Percentiles rank a stretch among this genome's conserved stretches.
Conservation (phyloP, 2,329 filamentous ascomycete genomes). For the Neonectria sp. region DNA sequence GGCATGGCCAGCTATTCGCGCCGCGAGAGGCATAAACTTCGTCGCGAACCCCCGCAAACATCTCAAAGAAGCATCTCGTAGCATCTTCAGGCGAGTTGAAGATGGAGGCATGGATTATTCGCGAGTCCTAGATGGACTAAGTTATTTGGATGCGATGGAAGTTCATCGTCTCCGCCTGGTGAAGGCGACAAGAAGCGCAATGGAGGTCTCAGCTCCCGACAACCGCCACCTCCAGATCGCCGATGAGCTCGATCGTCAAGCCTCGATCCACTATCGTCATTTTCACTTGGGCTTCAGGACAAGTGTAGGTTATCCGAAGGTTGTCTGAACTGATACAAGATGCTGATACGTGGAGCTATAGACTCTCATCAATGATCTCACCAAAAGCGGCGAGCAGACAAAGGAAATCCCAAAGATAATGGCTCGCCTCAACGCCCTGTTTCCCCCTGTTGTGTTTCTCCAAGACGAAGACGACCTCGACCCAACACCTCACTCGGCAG, state of each 20-base stretch:
- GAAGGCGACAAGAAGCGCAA: slow-evolving; percentile 37
- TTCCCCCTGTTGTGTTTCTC: slow-evolving; percentile 48
- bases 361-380: slow-evolving; percentile 48
- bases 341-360: slow-evolving; percentile 30
- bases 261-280: slow-evolving; percentile 47
- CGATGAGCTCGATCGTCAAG: slow-evolving; percentile 50
- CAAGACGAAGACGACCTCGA: slow-evolving; percentile 43
- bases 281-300: slow-evolving; percentile 53
- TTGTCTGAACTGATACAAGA: background rate
- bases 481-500: slow-evolving; percentile 48
- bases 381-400: slow-evolving; percentile 17
- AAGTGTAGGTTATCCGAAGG: slow-evolving; percentile 45
- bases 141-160: slow-evolving; percentile 52
- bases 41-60: slow-evolving; percentile 48
- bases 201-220: slow-evolving; percentile 27
- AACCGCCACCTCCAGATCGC: slow-evolving; percentile 41
- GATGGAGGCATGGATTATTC: slow-evolving; percentile 48
- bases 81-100: slow-evolving; percentile 48
- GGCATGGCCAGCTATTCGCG: slow-evolving; percentile 39
- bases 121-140: slow-evolving; percentile 50
- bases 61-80: slow-evolving; percentile 41
- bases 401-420: slow-evolving; percentile 46
- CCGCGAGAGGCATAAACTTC: slow-evolving; percentile 35
- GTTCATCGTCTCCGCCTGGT: slow-evolving; percentile 50
- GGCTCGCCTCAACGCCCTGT: slow-evolving; percentile 55